These are phyloP conservation scores for Hypoxylon sp. DNA, from an alignment of 2,329 filamentous ascomycete species.

Conservation along the genomic window DNA sequence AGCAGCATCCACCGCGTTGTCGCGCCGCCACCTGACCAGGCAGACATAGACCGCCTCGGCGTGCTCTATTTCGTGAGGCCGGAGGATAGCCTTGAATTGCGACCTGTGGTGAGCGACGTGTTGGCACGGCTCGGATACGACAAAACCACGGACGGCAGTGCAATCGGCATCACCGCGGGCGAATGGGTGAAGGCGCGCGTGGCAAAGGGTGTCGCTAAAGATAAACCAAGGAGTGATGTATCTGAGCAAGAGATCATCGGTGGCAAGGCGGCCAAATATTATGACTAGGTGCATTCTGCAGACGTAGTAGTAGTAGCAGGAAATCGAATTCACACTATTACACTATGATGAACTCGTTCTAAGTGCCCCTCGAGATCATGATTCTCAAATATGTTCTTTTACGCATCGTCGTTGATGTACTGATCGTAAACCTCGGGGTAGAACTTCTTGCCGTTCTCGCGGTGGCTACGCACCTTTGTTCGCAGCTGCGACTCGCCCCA, in stretches of 20 bases:
- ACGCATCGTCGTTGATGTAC: slow-evolving; percentile 59
- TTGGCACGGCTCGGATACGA: slow-evolving; percentile 53
- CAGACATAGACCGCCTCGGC: slow-evolving; percentile 61
- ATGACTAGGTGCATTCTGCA: slow-evolving; percentile 46
- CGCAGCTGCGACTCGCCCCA: slow-evolving; percentile 68
- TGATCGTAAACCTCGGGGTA: slow-evolving; percentile 63
- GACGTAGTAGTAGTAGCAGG: neutral
- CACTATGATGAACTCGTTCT: neutral
- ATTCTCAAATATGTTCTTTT: neutral
- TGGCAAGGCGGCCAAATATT: slow-evolving; percentile 53
- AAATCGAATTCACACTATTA: neutral
- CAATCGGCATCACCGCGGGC: slow-evolving; percentile 53
- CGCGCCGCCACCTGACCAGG: slow-evolving; percentile 59
- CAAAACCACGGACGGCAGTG: slow-evolving; percentile 43
- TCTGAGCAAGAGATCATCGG: slow-evolving; percentile 51
- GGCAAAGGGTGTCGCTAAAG: slow-evolving; percentile 40
- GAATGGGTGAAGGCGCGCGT: slow-evolving; percentile 56
- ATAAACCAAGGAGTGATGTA: slow-evolving; percentile 48
- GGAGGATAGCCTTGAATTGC: slow-evolving; percentile 53
- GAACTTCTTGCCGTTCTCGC: slow-evolving; percentile 61
- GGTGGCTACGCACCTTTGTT: slow-evolving; percentile 67
- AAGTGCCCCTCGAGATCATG: neutral
- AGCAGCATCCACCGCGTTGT: slow-evolving; percentile 61
- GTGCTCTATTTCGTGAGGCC: slow-evolving; percentile 59
- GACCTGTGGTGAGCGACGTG: slow-evolving; percentile 52